Percentiles rank a stretch among this genome's conserved stretches.
phyloP scores from a whole-genome alignment of 805 yeast genomes.

The Wickerhamiella hasegawae region DNA sequence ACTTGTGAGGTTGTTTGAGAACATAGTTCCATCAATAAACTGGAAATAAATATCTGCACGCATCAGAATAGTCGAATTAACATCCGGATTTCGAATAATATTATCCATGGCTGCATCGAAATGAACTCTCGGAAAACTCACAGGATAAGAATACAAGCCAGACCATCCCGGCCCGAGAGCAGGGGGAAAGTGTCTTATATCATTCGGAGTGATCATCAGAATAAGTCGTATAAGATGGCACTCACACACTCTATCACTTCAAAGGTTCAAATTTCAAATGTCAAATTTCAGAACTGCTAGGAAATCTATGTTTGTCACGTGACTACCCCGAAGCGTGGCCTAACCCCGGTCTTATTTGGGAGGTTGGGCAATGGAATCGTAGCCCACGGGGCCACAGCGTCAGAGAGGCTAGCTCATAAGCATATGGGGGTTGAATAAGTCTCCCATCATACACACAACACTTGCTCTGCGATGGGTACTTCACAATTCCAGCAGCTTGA shows the following conservation, averaged over 20 bases:
- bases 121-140: conserved; percentile 23
- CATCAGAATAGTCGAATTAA: conserved; percentile 79
- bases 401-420: no score
- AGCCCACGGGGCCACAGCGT: no score
- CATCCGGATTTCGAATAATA: conserved; percentile 67
- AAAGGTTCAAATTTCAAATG: no score
- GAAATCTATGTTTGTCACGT: no score
- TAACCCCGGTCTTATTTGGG: no score
- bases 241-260: no score
- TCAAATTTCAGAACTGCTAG: no score
- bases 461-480: conserved; percentile 16
- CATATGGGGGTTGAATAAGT: no score
- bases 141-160: conserved; percentile 31
- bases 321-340: no score
- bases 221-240: no score
- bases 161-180: conserved; percentile 47
- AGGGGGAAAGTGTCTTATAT: conserved; percentile 27
- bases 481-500: conserved; percentile 30
- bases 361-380: no score
- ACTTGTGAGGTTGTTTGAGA: neutral
- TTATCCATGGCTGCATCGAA: conserved; percentile 66
- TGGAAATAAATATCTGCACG: conserved; percentile 56
- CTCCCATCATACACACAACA: no score
- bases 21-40: conserved; percentile 6
- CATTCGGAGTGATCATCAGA: conserved; percentile 16